Percentiles rank a stretch among this genome's conserved stretches.
phyloP scores from a whole-genome alignment of 306 rosid species.

The Cucurbita ficifolia region DNA sequence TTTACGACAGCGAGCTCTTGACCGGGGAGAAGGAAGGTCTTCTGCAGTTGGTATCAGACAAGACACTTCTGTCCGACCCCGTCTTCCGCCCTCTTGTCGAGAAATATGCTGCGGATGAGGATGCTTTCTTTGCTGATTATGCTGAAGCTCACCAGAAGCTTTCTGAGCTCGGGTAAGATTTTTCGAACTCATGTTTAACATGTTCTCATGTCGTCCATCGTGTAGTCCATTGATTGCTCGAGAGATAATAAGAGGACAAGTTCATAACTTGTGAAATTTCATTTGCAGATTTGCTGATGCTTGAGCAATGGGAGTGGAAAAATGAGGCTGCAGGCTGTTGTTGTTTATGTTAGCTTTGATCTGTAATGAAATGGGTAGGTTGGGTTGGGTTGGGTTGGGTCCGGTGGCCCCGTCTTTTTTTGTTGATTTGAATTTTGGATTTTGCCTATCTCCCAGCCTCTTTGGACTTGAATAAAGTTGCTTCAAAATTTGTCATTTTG shows the following conservation, averaged over 20 bases:
- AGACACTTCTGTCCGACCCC: slow-evolving; percentile 65
- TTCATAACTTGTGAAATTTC: neutral
- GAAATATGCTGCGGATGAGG: slow-evolving; percentile 94
- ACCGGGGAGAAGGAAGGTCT: slow-evolving; percentile 81
- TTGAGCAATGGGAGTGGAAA: slow-evolving; percentile 11
- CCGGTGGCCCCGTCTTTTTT: neutral
- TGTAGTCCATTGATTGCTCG: neutral
- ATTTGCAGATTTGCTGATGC: slow-evolving; percentile 41
- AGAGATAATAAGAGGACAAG: neutral
- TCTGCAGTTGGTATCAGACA: slow-evolving; percentile 66
- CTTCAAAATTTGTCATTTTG: neutral
- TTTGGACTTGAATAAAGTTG: neutral
- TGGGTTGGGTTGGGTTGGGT: neutral
- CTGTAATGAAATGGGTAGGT: neutral
- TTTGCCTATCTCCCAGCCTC: neutral
- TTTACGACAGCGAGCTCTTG: slow-evolving; percentile 39
- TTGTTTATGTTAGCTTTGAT: neutral
- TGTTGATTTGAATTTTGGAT: neutral
- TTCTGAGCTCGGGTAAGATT: slow-evolving; percentile 80
- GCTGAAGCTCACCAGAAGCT: slow-evolving; percentile 64
- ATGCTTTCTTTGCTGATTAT: slow-evolving; percentile 70
- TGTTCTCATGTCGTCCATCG: neutral
- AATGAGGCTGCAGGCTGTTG: slow-evolving; percentile 10
- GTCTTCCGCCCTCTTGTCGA: slow-evolving; percentile 98
- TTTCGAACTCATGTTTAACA: neutral